Percentiles rank a stretch among this genome's conserved stretches.
Evolutionary conservation across 75 land plant genomes (phyloP).

Genomic region (Picea sitchensis): DNA sequence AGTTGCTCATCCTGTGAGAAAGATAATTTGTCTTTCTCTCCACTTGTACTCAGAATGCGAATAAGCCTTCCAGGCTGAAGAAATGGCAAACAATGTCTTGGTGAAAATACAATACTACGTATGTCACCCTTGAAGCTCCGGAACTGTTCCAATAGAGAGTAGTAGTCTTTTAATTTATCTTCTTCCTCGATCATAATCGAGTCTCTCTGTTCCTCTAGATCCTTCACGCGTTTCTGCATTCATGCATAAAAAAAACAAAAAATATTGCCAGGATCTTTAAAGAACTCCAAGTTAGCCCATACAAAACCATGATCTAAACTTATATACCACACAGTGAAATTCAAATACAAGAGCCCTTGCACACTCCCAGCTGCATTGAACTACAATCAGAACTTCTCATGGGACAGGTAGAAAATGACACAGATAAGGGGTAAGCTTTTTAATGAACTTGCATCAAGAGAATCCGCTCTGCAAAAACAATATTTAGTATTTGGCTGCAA

Average conservation of each 20-base stretch:
- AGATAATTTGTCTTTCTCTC: conserved; percentile 37
- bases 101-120: conserved; percentile 71
- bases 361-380: too few species aligned
- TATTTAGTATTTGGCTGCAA: not conserved
- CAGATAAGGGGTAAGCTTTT: not conserved
- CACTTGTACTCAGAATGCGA: conserved; percentile 34
- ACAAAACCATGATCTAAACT: not conserved
- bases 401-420: not conserved
- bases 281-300: not conserved
- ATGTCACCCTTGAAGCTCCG: conserved; percentile 60
- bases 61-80: conserved; percentile 83
- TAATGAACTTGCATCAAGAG: not conserved
- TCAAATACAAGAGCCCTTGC: not conserved
- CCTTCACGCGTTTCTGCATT: conserved; percentile 70
- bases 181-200: conserved; percentile 89
- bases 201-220: conserved; percentile 75
- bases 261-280: not conserved
- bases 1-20: conserved; percentile 38
- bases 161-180: conserved; percentile 73
- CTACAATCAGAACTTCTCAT: too few species aligned
- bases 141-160: conserved; percentile 64
- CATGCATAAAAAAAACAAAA: conserved; percentile 1
- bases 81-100: conserved; percentile 81
- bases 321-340: not conserved
- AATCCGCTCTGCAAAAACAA: not conserved